phyloP scores from a whole-genome alignment of 2,329 filamentous ascomycete species.

The Penicillium hordei region DNA sequence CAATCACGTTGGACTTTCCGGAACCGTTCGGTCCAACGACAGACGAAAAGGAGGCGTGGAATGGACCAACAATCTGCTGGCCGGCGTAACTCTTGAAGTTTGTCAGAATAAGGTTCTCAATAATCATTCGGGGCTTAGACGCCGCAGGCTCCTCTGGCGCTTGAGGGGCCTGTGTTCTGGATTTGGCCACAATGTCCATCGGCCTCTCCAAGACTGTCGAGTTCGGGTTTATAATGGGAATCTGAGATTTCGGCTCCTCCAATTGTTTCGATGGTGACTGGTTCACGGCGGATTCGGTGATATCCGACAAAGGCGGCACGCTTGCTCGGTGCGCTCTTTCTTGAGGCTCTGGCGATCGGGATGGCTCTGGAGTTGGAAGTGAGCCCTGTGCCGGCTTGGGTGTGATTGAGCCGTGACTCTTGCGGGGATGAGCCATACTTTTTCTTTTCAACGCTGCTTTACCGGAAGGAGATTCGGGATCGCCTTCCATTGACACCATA shows the following conservation, averaged over 20 bases:
- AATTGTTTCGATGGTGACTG: conserved; percentile 51
- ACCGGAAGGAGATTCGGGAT: conserved; percentile 57
- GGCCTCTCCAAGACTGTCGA: conserved; percentile 80
- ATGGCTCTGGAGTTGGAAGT: conserved; percentile 52
- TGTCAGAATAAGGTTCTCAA: conserved; percentile 84
- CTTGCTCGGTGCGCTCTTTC: conserved; percentile 42
- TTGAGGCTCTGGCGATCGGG: conserved; percentile 53
- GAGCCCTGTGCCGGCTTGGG: conserved; percentile 41
- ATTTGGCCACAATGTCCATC: conserved; percentile 91
- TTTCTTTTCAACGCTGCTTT: conserved; percentile 68
- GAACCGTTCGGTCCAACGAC: conserved; percentile 98
- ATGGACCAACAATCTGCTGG: conserved; percentile 90
- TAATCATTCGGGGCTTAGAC: conserved; percentile 84
- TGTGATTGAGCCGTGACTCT: conserved; percentile 44
- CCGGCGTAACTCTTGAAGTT: conserved; percentile 99
- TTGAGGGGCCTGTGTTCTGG: conserved; percentile 66
- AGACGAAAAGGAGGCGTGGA: conserved; percentile 95
- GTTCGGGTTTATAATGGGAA: conserved; percentile 69
- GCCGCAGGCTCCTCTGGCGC: conserved; percentile 70
- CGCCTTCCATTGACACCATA: conserved; percentile 42
- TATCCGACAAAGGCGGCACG: conserved; percentile 67
- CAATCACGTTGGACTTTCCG: conserved; percentile 98
- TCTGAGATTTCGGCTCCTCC: conserved; percentile 49
- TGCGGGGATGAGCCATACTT: conserved; percentile 51
- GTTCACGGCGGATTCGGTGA: conserved; percentile 67